Percentiles rank a stretch among this genome's conserved stretches.
Conservation (phyloP, 257 asterid species). For the Sherardia arvensis region DNA sequence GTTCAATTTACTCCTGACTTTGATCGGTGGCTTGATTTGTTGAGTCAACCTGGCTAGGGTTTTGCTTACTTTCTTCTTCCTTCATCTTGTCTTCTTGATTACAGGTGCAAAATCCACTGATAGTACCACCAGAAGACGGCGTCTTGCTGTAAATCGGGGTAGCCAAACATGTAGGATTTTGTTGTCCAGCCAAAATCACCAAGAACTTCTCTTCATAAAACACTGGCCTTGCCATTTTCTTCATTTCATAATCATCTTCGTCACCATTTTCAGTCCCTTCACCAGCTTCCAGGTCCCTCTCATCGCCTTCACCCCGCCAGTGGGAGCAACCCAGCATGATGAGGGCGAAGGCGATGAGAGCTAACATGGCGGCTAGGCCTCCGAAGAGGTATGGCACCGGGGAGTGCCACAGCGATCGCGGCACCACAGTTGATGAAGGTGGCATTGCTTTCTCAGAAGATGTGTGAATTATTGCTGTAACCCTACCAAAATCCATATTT, state of each 20-base stretch:
- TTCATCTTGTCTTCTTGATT: constrained; percentile 19
- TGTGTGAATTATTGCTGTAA: constrained; percentile 1
- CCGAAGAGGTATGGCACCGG: constrained; percentile 93
- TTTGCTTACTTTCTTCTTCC: background rate
- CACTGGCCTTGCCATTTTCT: constrained; percentile 23
- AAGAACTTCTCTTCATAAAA: constrained; percentile 63
- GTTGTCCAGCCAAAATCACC: constrained; percentile 89
- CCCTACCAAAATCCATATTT: background rate
- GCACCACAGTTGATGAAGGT: constrained; percentile 11
- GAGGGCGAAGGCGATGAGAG: constrained; percentile 80
- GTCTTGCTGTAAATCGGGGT: constrained; percentile 66
- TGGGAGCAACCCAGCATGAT: constrained; percentile 76
- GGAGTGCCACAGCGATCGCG: constrained; percentile 79
- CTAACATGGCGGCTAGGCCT: constrained; percentile 84
- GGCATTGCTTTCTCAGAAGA: constrained; percentile 26
- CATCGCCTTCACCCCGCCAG: constrained; percentile 51
- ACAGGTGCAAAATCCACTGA: constrained; percentile 7
- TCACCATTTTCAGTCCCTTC: constrained; percentile 19
- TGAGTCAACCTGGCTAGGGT: constrained; percentile 13
- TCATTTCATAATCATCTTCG: constrained; percentile 6
- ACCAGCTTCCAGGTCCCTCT: constrained; percentile 43
- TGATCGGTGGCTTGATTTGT: background rate
- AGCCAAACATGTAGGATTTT: constrained; percentile 73
- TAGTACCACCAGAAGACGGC: constrained; percentile 50
- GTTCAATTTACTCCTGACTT: too few relatives aligned